Base-by-base conservation (phyloP, 495 filamentous ascomycete genomes). In the Hyaloscypha variabilis region DNA sequence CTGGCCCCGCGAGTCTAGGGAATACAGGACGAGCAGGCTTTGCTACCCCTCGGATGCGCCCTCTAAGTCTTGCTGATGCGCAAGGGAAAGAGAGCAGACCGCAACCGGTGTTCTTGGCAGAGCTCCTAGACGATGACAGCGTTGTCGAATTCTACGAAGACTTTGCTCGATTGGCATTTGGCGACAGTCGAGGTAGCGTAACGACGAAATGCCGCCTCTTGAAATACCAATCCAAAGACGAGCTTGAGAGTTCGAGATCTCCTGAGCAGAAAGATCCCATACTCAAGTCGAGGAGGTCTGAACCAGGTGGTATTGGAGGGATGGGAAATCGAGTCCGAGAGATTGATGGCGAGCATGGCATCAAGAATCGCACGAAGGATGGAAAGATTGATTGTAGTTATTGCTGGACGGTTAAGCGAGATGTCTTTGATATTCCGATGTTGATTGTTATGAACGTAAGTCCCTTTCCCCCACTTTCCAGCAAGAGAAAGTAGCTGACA, bases 401-500 rank as follows among this genome's bases (percentile, higher is more conserved):
- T 77, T 94, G 90, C 79, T 99, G 95, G 94, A 93, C 91, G 66
- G 93, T 98, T 63, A 95, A 94, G 82, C 82, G 95, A 65, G 95
- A 99, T 76, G 91, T 95, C 53, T 99, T 98, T 79, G 95, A 97
- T 76, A 97, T 99, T 76, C 95, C 95, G 29, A 97, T 97, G 93
- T 78, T 99, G 75, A 95, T 97, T 77, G 88, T 97, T 71, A 93
- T 97, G 80, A 97, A 97, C 79, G 95, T 97, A 73, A 88, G 93
- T 88, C 29, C 39, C 31, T 13, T 49, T 13, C 24, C 42, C 21
- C 26, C 50, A 0, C 29, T 1, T 46, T 59, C 39, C 28, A 63
- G 19, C 8, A 17, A 55, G 14, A 58, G 31, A 29, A 21, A 17
- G 8, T n/a, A 21, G n/a, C 34, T 56, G 14, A 60, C 50, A 6